These are phyloP conservation scores for Silene coronaria DNA, from an alignment of 179 eudicot genomes.

Conservation along the genomic window DNA sequence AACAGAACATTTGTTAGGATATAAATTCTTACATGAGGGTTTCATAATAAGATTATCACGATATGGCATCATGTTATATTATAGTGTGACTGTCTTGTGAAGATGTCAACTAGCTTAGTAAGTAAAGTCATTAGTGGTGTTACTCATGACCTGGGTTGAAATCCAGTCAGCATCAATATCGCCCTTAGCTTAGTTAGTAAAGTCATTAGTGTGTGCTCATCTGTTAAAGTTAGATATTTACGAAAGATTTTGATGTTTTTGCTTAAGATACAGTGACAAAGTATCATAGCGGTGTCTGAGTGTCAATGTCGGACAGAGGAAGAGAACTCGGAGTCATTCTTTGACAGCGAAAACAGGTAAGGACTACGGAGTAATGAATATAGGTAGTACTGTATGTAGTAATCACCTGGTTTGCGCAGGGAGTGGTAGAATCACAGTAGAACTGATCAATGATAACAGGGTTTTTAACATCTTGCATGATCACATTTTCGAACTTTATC, in stretches of 20 bases:
- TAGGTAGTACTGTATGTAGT: too few species aligned
- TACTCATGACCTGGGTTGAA: too few species aligned
- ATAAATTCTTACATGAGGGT: too few species aligned
- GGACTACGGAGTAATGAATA: background rate
- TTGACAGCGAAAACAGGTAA: background rate
- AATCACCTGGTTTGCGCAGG: constrained; percentile 64
- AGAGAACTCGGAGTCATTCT: background rate
- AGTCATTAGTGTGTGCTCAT: background rate
- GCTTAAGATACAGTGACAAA: too few species aligned
- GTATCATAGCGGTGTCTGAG: background rate
- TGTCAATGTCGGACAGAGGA: background rate
- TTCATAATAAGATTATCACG: too few species aligned
- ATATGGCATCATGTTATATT: too few species aligned
- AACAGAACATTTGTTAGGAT: background rate
- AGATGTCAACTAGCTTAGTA: too few species aligned
- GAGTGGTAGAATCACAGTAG: constrained; percentile 76
- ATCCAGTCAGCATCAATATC: too few species aligned
- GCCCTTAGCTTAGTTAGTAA: too few species aligned
- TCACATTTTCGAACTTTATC: constrained; percentile 65
- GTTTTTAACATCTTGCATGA: constrained; percentile 63
- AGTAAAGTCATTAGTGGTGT: too few species aligned
- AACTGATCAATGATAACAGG: constrained; percentile 84
- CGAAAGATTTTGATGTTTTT: too few species aligned
- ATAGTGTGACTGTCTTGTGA: too few species aligned
- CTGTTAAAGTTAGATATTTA: background rate